A percentile compares a stretch with the other conserved stretches of the same genome.
phyloP scores from a whole-genome alignment of 805 yeast genomes.

The Candida germanica region DNA sequence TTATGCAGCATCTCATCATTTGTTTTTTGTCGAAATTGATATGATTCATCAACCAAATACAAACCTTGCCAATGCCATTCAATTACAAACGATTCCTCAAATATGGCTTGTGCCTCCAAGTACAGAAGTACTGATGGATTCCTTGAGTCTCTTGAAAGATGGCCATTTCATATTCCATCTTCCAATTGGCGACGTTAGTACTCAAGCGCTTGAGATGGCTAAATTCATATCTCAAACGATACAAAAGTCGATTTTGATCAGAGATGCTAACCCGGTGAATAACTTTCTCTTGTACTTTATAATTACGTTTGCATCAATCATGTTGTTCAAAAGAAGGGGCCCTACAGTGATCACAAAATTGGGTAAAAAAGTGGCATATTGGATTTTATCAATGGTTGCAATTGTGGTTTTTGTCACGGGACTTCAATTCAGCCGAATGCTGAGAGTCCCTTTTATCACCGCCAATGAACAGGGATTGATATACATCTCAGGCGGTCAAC shows the following conservation, averaged over 20 bases:
- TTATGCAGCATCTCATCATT: constrained; percentile 36
- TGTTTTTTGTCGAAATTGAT: constrained; percentile 52
- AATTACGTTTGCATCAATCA: constrained; percentile 42
- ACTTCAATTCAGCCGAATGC: constrained; percentile 57
- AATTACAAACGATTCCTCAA: constrained; percentile 56
- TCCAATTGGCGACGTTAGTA: constrained; percentile 31
- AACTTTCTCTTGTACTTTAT: constrained; percentile 47
- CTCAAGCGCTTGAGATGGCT: constrained; percentile 49
- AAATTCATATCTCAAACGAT: constrained; percentile 48
- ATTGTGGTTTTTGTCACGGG: constrained; percentile 56
- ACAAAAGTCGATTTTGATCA: constrained; percentile 41
- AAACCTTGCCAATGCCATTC: constrained; percentile 37
- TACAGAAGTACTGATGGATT: constrained; percentile 18
- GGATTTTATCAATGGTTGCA: constrained; percentile 30
- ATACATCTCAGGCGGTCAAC: constrained; percentile 60
- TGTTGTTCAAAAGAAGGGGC: constrained; percentile 49
- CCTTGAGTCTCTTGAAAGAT: constrained; percentile 21
- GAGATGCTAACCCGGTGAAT: constrained; percentile 36
- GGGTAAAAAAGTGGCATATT: constrained; percentile 17
- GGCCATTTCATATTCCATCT: constrained; percentile 34
- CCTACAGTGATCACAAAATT: constrained; percentile 19
- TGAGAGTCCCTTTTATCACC: constrained; percentile 62
- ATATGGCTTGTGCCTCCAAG: constrained; percentile 64
- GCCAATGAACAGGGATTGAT: constrained; percentile 49
- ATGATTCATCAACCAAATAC: constrained; percentile 40